phyloP scores from a whole-genome alignment of 495 filamentous ascomycete species.

The Penicillium manginii region DNA sequence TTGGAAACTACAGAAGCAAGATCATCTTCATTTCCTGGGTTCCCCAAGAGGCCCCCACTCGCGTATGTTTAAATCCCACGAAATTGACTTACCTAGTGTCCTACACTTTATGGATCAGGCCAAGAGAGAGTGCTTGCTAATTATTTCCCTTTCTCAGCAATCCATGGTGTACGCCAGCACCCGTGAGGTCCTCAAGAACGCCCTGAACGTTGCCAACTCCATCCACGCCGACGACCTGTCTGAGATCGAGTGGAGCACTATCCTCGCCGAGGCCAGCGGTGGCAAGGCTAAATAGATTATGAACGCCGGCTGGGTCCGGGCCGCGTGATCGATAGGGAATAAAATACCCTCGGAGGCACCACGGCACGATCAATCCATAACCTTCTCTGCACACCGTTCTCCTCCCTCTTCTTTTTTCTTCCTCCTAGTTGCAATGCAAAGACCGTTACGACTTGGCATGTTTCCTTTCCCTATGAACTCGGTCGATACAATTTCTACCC shows the following conservation, averaged over 20 bases:
- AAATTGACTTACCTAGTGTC: neutral
- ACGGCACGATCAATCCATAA: constrained; percentile 37
- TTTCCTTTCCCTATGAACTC: neutral
- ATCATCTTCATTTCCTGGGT: constrained; percentile 95
- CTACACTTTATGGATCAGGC: neutral
- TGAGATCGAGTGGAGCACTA: constrained; percentile 83
- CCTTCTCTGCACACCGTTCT: constrained; percentile 35
- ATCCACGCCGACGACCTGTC: constrained; percentile 91
- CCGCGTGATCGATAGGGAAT: constrained; percentile 31
- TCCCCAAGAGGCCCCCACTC: constrained; percentile 78
- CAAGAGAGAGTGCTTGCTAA: constrained; percentile 26
- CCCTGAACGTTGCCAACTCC: constrained; percentile 77
- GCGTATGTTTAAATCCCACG: constrained; percentile 58
- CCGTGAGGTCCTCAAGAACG: constrained; percentile 86
- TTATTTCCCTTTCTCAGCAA: constrained; percentile 29
- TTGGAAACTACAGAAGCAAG: constrained; percentile 69
- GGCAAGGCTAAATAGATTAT: constrained; percentile 56
- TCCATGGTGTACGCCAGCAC: constrained; percentile 97
- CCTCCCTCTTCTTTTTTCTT: constrained; percentile 25
- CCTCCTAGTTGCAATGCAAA: constrained; percentile 48
- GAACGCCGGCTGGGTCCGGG: constrained; percentile 45
- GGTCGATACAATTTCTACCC: neutral
- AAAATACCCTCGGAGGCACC: constrained; percentile 18
- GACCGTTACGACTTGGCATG: constrained; percentile 45
- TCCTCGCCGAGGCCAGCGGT: constrained; percentile 82